These are phyloP conservation scores for Phytophthora sp. DNA, from an alignment of 352 stramenopile genomes.

Conservation along the genomic window DNA sequence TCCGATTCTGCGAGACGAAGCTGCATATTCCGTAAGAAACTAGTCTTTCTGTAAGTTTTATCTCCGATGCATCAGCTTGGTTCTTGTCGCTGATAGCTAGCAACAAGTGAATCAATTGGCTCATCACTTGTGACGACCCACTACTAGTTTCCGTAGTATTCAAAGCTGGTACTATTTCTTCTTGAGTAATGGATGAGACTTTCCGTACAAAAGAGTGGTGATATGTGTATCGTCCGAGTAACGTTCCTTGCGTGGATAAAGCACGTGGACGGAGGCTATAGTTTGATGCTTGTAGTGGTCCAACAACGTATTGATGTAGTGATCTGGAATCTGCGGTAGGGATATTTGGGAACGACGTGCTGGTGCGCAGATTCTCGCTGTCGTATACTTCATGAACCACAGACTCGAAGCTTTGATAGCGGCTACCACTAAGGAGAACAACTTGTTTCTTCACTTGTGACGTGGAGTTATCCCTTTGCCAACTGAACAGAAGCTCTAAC, in stretches of 20 bases:
- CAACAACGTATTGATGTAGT: conserved; percentile 35
- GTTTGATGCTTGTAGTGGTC: conserved; percentile 26
- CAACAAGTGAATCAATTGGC: conserved; percentile 27
- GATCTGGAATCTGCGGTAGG: not conserved
- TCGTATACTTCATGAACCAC: conserved; percentile 44
- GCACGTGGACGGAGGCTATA: not conserved
- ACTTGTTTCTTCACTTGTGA: conserved; percentile 26
- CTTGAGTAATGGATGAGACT: not conserved
- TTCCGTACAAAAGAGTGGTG: conserved; percentile 33
- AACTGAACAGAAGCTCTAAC: conserved; percentile 48
- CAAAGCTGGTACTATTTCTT: not conserved
- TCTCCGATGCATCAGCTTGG: not conserved
- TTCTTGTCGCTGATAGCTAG: conserved; percentile 11
- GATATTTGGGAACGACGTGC: not conserved
- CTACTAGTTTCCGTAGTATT: not conserved
- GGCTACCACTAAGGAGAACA: conserved; percentile 45
- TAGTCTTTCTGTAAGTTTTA: not conserved
- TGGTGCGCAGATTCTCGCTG: not conserved
- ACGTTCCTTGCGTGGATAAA: conserved; percentile 34
- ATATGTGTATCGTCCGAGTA: conserved; percentile 44
- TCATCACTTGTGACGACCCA: conserved; percentile 1
- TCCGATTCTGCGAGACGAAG: conserved; percentile 25
- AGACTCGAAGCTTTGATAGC: conserved; percentile 44
- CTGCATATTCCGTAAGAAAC: conserved; percentile 6
- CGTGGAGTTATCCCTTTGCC: conserved; percentile 29